Percentiles rank a stretch among this genome's conserved stretches.
These are phyloP conservation scores for Pichia manshurica DNA, from an alignment of 805 yeast genomes.

Conservation along the genomic window DNA sequence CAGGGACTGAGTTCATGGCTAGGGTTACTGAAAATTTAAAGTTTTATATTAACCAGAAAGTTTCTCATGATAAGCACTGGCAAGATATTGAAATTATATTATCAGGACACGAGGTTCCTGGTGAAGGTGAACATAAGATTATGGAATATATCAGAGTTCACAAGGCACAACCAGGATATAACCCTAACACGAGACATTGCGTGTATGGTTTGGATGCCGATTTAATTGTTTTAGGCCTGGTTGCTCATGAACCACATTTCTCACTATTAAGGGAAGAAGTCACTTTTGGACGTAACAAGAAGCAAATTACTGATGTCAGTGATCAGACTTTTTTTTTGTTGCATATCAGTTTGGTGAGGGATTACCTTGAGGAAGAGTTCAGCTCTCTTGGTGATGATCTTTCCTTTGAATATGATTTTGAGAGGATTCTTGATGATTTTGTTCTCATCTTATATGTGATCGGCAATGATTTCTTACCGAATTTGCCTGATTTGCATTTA, in stretches of 20 bases:
- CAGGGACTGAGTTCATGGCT: constrained; percentile 96
- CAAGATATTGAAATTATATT: constrained; percentile 67
- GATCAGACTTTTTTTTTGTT: constrained; percentile 77
- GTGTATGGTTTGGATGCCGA: constrained; percentile 96
- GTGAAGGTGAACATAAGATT: constrained; percentile 97
- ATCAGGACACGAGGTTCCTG: constrained; percentile 95
- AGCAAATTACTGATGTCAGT: constrained; percentile 43
- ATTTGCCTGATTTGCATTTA: constrained; percentile 86
- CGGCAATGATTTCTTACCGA: constrained; percentile 97
- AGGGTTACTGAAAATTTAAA: constrained; percentile 74
- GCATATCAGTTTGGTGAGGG: constrained; percentile 84
- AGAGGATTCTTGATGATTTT: constrained; percentile 85
- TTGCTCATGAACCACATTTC: constrained; percentile 93
- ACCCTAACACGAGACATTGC: constrained; percentile 85
- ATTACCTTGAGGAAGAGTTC: constrained; percentile 84
- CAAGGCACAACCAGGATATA: constrained; percentile 66
- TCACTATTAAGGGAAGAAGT: constrained; percentile 94
- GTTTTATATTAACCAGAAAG: constrained; percentile 83
- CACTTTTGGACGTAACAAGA: constrained; percentile 56
- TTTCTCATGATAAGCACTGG: constrained; percentile 85
- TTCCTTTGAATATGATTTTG: constrained; percentile 73
- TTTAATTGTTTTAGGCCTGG: constrained; percentile 85
- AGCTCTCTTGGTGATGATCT: constrained; percentile 58
- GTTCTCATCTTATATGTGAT: constrained; percentile 88
- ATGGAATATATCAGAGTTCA: constrained; percentile 84